Evolutionary conservation across 2,329 filamentous ascomycete species (phyloP).

Genomic region (Fusarium floridanum): DNA sequence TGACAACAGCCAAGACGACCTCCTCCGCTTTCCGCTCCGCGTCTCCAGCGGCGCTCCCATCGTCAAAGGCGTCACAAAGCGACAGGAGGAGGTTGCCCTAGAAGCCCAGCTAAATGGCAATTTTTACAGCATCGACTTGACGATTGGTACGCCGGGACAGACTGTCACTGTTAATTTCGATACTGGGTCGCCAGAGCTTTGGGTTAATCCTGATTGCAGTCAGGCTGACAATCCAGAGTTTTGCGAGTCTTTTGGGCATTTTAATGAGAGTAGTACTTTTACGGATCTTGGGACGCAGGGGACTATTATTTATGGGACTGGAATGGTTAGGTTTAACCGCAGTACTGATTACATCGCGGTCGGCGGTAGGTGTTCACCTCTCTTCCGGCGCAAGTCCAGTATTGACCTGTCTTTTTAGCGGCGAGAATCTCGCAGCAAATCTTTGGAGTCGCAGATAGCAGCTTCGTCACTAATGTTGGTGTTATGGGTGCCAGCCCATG

Average conservation of each 20-base stretch:
- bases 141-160: constrained; percentile 55
- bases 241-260: constrained; percentile 50
- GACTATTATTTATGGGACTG: constrained; percentile 50
- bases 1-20: neutral
- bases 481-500: constrained; percentile 54
- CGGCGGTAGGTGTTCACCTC: constrained; percentile 47
- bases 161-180: constrained; percentile 56
- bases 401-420: constrained; percentile 27
- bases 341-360: constrained; percentile 51
- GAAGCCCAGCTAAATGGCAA: constrained; percentile 48
- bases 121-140: constrained; percentile 56
- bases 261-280: constrained; percentile 49
- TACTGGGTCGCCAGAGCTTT: constrained; percentile 57
- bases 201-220: constrained; percentile 57
- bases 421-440: constrained; percentile 51
- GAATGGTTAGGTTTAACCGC: constrained; percentile 50
- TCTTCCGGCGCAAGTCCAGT: too few relatives aligned
- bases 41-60: constrained; percentile 40
- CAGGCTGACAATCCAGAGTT: constrained; percentile 46
- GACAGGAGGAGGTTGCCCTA: constrained; percentile 47
- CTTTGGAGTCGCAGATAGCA: constrained; percentile 54
- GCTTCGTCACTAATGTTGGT: constrained; percentile 46
- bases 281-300: constrained; percentile 44
- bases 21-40: neutral
- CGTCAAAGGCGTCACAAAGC: constrained; percentile 45